phyloP scores from a whole-genome alignment of 148 eudicot genomes.

The Arctostaphylos glauca region DNA sequence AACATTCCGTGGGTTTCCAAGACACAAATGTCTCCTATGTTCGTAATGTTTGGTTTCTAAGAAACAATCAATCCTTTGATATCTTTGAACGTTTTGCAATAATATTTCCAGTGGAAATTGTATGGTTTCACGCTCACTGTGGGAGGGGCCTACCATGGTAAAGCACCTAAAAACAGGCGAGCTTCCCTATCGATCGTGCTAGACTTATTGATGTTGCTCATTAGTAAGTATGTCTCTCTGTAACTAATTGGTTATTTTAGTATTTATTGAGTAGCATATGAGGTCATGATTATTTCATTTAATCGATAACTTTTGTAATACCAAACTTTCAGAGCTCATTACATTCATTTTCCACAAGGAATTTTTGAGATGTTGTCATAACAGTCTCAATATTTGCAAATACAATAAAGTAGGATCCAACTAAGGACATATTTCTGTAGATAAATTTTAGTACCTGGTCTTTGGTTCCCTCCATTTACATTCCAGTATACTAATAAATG shows the following conservation, averaged over 20 bases:
- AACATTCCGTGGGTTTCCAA: too few relatives aligned
- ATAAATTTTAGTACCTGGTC: neutral
- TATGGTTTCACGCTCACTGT: constrained; percentile 88
- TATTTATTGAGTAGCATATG: neutral
- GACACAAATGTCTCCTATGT: too few relatives aligned
- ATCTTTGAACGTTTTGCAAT: constrained; percentile 92
- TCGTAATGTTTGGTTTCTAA: too few relatives aligned
- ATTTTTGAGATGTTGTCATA: too few relatives aligned
- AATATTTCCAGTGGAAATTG: constrained; percentile 67
- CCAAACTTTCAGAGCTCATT: too few relatives aligned
- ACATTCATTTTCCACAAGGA: neutral
- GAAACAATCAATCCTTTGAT: constrained; percentile 4
- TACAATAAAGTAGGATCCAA: neutral
- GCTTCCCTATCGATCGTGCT: constrained; percentile 89
- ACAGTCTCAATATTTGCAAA: neutral
- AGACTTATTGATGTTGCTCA: constrained; percentile 83
- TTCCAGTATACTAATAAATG: neutral
- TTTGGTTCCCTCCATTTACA: neutral
- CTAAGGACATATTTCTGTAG: neutral
- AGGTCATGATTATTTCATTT: neutral
- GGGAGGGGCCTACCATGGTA: constrained; percentile 82
- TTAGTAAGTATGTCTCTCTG: constrained; percentile 40
- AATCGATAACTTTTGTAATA: too few relatives aligned
- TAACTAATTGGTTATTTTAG: neutral
- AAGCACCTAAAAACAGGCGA: constrained; percentile 64